Evolutionary conservation across 2,329 filamentous ascomycete species (phyloP), one percentile per base, ranked within the genome.

Genomic region (Thermochaetoides dissita): DNA sequence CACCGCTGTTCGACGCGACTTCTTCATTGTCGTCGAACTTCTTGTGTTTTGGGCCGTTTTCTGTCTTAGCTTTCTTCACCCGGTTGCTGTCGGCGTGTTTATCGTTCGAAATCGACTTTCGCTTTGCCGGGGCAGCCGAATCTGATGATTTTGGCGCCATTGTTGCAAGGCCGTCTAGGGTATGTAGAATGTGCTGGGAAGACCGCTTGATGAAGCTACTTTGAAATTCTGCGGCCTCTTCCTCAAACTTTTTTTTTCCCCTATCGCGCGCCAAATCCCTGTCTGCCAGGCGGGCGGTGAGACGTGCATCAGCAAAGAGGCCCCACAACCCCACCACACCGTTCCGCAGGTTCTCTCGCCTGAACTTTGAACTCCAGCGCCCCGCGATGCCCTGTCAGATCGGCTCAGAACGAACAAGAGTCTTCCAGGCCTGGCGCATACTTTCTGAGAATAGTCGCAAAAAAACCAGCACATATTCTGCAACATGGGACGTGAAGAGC

Each of bases 401-500:
- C 17, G 38, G 30, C 11, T 30, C 29, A 36, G 2, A 11, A 8
- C 12, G 30, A 30, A 8, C 6, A 9, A 30, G 10, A 7, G 8
- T 6, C 29, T 6, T 11, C 11, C 8, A 8, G 7, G n/a, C 6
- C 30, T 10, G 8, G 7, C 6, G 28, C 12, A 9, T 11, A 6
- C 24, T n/a, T 17, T 36, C 7, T 17, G 7, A 31, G 12, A 41
- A 11, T 11, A 37, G 17, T 8, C 3, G 30, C 17, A 42, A 10
- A 4, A 42, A 24, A 24, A 24, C 17, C 17, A 3, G 17, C 17
- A 24, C 17, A 24, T 24, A 9, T 33, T 9, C 31, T 33, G 3
- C n/a, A 35, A 8, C 34, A 35, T 81, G 77, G 76, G 76, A 39
- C 72, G 66, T 59, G 89, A 96, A 70, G 91, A 98, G 47, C 91